Percentiles rank a stretch among this genome's conserved stretches.
These are phyloP conservation scores for Phaeotremella fagi DNA, from an alignment of 768 basidiomycete species.

Conservation along the genomic window DNA sequence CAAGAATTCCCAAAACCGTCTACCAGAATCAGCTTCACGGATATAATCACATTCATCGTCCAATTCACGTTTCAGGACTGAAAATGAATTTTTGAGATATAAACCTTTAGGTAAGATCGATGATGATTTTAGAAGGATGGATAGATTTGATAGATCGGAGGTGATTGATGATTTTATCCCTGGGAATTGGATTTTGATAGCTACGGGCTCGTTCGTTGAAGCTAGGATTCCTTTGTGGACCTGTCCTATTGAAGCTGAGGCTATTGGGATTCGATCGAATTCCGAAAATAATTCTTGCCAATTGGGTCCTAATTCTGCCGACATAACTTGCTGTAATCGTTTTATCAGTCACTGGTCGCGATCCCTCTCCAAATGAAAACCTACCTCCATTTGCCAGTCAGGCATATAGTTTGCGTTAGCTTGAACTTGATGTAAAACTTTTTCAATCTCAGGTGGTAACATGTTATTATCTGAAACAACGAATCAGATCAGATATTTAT, in stretches of 20 bases:
- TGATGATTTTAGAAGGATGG: constrained; percentile 72
- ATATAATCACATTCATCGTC: constrained; percentile 87
- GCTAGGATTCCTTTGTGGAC: constrained; percentile 73
- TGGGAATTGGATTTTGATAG: constrained; percentile 87
- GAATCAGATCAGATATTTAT: background rate
- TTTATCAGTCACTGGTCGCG: background rate
- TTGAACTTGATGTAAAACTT: constrained; percentile 83
- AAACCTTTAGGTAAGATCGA: constrained; percentile 78
- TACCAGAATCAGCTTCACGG: constrained; percentile 71
- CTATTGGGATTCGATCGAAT: constrained; percentile 83
- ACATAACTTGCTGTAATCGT: constrained; percentile 63
- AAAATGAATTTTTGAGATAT: constrained; percentile 81
- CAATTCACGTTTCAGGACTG: constrained; percentile 83
- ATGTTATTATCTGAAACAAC: constrained; percentile 69
- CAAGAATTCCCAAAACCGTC: constrained; percentile 53
- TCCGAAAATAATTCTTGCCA: constrained; percentile 68
- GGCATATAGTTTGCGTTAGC: constrained; percentile 98
- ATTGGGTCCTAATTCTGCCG: constrained; percentile 63
- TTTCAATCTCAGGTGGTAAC: constrained; percentile 79
- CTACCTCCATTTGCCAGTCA: constrained; percentile 93
- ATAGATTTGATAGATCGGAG: constrained; percentile 81
- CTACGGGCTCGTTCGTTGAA: constrained; percentile 46
- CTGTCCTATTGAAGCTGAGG: constrained; percentile 95
- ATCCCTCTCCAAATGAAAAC: no score
- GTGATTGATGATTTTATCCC: constrained; percentile 80